Base-by-base conservation (phyloP, 2,329 filamentous ascomycete genomes). In the Coleophoma cylindrospora region DNA sequence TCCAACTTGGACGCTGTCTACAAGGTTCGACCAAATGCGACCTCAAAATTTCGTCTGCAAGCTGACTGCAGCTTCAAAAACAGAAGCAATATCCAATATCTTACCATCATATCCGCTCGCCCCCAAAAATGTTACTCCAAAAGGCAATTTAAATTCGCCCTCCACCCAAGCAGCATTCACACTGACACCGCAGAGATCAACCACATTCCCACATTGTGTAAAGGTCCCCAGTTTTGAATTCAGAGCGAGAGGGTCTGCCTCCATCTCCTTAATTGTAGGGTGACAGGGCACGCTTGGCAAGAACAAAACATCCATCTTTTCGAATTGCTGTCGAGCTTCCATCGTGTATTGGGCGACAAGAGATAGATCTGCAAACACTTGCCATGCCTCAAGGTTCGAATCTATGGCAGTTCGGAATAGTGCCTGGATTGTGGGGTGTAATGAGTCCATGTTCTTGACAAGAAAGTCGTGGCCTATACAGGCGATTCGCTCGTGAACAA, bases 131-230 rank as follows among this genome's bases (percentile, higher is more conserved):
- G 65, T 70, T 15, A 70, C 60, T n/a, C 66, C 66, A 55, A 70
- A 70, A 4, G 68, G 68, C 51, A 70, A 54, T 40, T 53, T 57
- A 9, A 41, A 52, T 34, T 57, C 52, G n/a, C 43, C 50, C 44
- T 56, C 46, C 32, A 52, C 50, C 54, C 59, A 60, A 2, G 55
- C 52, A 40, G 56, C 61, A 47, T 61, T 59, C 2, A 63, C 54
- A 55, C 66, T 68, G 13, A 75, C 59, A 7, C 68, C 74, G 58
- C 73, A 75, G 12, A 80, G 60, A 63, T 81, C 77, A 12, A 81
- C 63, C 19, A 81, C 74, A 54, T 81, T 81, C 3, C 67, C 77
- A 48, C 72, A 77, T 57, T 80, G 77, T 2, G 76, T 76, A 54
- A 79, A 80, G 22, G 66, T 68, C 5, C 74, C 74, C 13, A 77